These are phyloP conservation scores for Phytophthora gonapodyides DNA, from an alignment of 352 stramenopile genomes.

Conservation along the genomic window DNA sequence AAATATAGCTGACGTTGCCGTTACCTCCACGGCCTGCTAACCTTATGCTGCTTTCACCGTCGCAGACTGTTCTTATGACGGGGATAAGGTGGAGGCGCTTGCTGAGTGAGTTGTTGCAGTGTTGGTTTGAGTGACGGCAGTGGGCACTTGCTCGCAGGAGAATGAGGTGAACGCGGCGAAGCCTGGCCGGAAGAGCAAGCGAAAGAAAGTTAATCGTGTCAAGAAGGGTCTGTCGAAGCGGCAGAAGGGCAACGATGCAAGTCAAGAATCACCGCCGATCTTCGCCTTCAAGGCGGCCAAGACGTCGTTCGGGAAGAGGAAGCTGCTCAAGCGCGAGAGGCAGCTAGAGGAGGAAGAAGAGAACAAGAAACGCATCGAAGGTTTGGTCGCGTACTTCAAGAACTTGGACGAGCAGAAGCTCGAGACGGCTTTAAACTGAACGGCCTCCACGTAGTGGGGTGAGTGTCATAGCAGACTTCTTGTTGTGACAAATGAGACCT, in stretches of 20 bases:
- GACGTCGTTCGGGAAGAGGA: constrained; percentile 53
- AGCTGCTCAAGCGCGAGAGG: constrained; percentile 42
- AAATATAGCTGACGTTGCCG: constrained; percentile 1
- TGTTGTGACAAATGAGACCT: constrained; percentile 12
- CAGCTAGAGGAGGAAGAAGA: constrained; percentile 42
- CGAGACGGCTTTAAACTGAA: constrained; percentile 38
- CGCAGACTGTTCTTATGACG: constrained; percentile 26
- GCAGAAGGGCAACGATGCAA: constrained; percentile 21
- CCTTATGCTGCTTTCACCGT: neutral
- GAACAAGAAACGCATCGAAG: constrained; percentile 55
- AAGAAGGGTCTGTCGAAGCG: constrained; percentile 22
- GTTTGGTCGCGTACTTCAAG: constrained; percentile 68
- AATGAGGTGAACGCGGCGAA: constrained; percentile 32
- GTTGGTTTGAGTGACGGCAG: too few species aligned
- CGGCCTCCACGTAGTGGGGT: neutral
- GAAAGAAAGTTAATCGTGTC: constrained; percentile 4
- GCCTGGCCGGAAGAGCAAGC: constrained; percentile 23
- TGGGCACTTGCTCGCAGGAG: constrained; percentile 24
- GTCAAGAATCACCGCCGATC: constrained; percentile 52
- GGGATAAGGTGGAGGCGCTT: constrained; percentile 24
- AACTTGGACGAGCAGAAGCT: constrained; percentile 61
- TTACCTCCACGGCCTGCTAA: neutral
- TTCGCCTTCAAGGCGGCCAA: constrained; percentile 58
- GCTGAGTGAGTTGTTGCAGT: too few species aligned
- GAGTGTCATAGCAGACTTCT: neutral